Evolutionary conservation across 2,329 filamentous ascomycete genomes (phyloP).

Genomic region (Didymellaceae sp.): DNA sequence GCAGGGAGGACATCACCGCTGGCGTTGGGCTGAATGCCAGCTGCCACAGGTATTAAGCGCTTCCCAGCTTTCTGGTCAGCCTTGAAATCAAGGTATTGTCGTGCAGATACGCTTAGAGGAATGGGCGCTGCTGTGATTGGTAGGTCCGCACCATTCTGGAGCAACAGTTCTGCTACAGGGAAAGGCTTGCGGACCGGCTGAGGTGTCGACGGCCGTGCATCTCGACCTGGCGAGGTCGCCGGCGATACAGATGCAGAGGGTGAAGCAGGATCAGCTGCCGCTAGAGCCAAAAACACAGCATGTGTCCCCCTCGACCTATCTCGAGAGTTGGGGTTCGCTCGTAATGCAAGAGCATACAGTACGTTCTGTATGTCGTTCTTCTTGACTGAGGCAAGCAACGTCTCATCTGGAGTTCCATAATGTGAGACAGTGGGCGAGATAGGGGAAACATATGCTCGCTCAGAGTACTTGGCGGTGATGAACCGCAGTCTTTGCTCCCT

Average conservation of each 20-base stretch:
- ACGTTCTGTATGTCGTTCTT: slow-evolving; percentile 94
- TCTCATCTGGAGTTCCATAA: slow-evolving; percentile 82
- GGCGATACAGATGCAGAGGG: slow-evolving; percentile 61
- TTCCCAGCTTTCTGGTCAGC: slow-evolving; percentile 54
- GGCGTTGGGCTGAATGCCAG: slow-evolving; percentile 55
- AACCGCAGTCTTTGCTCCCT: slow-evolving; percentile 92
- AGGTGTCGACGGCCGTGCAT: slow-evolving; percentile 50
- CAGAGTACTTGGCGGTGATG: slow-evolving; percentile 93
- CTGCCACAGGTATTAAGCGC: slow-evolving; percentile 51
- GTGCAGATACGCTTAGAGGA: slow-evolving; percentile 79
- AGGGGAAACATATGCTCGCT: slow-evolving; percentile 79
- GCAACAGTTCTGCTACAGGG: slow-evolving; percentile 84
- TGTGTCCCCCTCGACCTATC: slow-evolving; percentile 90
- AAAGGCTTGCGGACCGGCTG: slow-evolving; percentile 65
- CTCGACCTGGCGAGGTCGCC: slow-evolving; percentile 53
- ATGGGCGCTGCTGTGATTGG: slow-evolving; percentile 78
- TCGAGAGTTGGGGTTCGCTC: slow-evolving; percentile 77
- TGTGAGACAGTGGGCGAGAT: slow-evolving; percentile 77
- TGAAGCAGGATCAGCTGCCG: slow-evolving; percentile 87
- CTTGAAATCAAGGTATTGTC: slow-evolving; percentile 84
- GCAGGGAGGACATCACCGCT: slow-evolving; percentile 66
- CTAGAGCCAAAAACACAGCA: slow-evolving; percentile 87
- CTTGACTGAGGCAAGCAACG: slow-evolving; percentile 89
- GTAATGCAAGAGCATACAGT: slow-evolving; percentile 84
- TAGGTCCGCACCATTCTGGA: slow-evolving; percentile 93